Evolutionary conservation across 768 basidiomycete species (phyloP).

Genomic region (Lepiota brunneoincarnata): DNA sequence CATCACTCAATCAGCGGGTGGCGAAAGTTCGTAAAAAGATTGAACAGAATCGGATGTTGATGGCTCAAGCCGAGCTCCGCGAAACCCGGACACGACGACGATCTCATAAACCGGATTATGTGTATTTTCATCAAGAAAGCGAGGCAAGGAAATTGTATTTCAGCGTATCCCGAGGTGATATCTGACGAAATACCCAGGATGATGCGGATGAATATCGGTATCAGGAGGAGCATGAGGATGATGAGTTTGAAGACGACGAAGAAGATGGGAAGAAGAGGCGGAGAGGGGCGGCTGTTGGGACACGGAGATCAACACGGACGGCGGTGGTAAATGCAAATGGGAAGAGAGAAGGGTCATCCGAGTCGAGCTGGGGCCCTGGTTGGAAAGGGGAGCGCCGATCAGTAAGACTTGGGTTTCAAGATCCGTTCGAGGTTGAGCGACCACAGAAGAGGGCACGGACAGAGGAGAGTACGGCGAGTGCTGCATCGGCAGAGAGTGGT

Average conservation of each 20-base stretch:
- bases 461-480: constrained; percentile 65
- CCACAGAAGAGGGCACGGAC: constrained; percentile 72
- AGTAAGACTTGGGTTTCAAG: constrained; percentile 60
- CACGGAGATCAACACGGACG: constrained; percentile 56
- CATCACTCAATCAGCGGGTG: constrained; percentile 56
- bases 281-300: constrained; percentile 28
- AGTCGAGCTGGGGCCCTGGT: constrained; percentile 43
- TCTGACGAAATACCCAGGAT: constrained; percentile 45
- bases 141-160: constrained; percentile 46
- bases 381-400: constrained; percentile 82
- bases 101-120: constrained; percentile 77
- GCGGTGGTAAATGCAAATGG: constrained; percentile 47
- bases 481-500: constrained; percentile 44
- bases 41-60: constrained; percentile 59
- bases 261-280: constrained; percentile 48
- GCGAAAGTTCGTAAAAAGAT: constrained; percentile 68
- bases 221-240: constrained; percentile 67
- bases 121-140: constrained; percentile 67
- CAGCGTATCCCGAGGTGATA: constrained; percentile 20
- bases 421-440: constrained; percentile 46
- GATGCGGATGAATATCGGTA: constrained; percentile 61
- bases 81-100: constrained; percentile 76
- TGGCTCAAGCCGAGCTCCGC: constrained; percentile 76
- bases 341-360: constrained; percentile 48
- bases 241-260: constrained; percentile 57